A percentile compares a stretch with the other conserved stretches of the same genome.
These are phyloP conservation scores for Podospora conica DNA, from an alignment of 495 filamentous ascomycete genomes.

Conservation along the genomic window DNA sequence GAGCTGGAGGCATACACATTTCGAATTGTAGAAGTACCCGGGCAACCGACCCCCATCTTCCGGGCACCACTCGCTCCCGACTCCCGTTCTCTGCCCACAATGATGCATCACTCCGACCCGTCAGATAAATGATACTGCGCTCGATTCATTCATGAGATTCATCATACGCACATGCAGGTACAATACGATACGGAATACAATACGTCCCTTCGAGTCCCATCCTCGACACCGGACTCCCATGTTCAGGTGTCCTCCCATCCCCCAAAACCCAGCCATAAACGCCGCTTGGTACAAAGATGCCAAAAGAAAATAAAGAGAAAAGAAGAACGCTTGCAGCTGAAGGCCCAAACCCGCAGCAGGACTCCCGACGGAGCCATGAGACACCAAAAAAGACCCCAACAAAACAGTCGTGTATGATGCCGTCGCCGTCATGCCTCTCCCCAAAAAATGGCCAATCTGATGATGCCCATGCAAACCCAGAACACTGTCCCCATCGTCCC, in stretches of 20 bases:
- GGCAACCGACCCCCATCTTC: too few relatives aligned
- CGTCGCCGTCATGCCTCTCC: background rate
- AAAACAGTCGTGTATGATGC: slow-evolving; percentile 2
- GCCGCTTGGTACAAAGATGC: background rate
- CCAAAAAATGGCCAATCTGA: background rate
- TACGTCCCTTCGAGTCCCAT: background rate
- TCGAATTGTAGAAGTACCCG: too few relatives aligned
- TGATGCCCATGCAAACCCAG: background rate
- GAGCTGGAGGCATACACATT: too few relatives aligned
- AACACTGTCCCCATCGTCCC: background rate
- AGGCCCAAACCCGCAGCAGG: background rate
- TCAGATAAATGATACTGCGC: background rate
- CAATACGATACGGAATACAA: background rate
- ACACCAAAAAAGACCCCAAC: background rate
- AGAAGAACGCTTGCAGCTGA: background rate
- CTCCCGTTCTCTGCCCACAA: too few relatives aligned
- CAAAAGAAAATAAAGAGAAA: background rate
- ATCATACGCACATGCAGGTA: background rate
- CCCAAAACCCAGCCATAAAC: background rate
- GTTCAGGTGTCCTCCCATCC: background rate
- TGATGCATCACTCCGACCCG: background rate
- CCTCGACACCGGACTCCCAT: background rate
- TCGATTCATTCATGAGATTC: background rate
- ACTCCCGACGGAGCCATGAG: background rate
- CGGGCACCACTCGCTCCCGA: too few relatives aligned